These are phyloP conservation scores for Carpediemonas membranifera DNA, from an alignment of 78 protist species.

Conservation along the genomic window DNA sequence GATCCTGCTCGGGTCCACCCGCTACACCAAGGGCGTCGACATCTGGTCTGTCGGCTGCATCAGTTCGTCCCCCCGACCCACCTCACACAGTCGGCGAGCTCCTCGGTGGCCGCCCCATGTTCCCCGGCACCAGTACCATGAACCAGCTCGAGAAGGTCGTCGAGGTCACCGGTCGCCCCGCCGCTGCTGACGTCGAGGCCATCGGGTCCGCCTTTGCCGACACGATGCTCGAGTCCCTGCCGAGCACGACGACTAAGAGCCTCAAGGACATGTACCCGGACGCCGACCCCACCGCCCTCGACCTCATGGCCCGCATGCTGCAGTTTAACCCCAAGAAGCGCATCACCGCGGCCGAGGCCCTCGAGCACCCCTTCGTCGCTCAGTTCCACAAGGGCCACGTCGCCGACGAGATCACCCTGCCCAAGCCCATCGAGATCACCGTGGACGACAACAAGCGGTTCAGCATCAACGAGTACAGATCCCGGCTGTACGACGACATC, in stretches of 20 bases:
- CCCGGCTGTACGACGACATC: conserved; percentile 38
- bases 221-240: conserved; percentile 67
- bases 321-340: conserved; percentile 84
- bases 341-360: conserved; percentile 75
- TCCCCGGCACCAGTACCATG: conserved; percentile 83
- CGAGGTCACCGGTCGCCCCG: conserved; percentile 57
- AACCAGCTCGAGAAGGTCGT: conserved; percentile 80
- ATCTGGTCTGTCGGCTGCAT: conserved; percentile 83
- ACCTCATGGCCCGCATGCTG: conserved; percentile 63
- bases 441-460: conserved; percentile 64
- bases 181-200: conserved; percentile 66
- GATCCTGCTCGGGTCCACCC: conserved; percentile 85
- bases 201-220: conserved; percentile 66
- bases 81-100: conserved; percentile 91
- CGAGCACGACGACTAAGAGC: too few species aligned
- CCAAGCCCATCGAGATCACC: conserved; percentile 20
- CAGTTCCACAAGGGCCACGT: conserved; percentile 62
- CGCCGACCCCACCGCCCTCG: conserved; percentile 82
- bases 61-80: too few species aligned
- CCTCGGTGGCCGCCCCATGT: conserved; percentile 80
- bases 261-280: conserved; percentile 59
- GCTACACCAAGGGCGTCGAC: conserved; percentile 54
- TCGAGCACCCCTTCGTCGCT: conserved; percentile 73
- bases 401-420: conserved; percentile 41
- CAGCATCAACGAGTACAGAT: conserved; percentile 47